A percentile compares a stretch with the other conserved stretches of the same genome.
phyloP scores from a whole-genome alignment of 345 rosid species.

The Rhodamnia argentea region DNA sequence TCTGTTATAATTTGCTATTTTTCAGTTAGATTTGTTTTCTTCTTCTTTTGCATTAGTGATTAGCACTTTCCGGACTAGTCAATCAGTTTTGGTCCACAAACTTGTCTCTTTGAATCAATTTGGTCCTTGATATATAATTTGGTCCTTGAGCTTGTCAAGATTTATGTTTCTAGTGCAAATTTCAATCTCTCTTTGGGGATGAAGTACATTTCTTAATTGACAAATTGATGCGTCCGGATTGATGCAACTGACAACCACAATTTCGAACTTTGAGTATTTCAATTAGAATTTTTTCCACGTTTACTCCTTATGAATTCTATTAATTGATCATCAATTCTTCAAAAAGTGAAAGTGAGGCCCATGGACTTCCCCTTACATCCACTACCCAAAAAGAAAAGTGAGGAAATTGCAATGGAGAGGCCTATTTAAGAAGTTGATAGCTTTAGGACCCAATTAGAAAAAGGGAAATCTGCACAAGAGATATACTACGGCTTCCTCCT shows the following conservation, averaged over 20 bases:
- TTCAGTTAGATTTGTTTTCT: background rate
- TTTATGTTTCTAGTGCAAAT: background rate
- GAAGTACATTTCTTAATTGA: background rate
- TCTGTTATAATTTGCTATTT: background rate
- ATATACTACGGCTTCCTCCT: background rate
- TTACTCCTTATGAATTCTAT: background rate
- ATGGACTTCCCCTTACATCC: background rate
- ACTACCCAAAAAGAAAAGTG: background rate
- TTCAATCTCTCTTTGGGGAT: background rate
- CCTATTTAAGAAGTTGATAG: background rate
- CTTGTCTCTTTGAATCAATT: background rate
- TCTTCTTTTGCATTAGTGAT: background rate
- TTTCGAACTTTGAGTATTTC: background rate
- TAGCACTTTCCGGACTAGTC: background rate
- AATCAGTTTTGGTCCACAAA: background rate
- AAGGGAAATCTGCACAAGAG: background rate
- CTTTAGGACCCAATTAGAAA: background rate
- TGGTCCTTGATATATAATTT: background rate
- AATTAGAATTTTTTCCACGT: background rate
- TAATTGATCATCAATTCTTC: background rate
- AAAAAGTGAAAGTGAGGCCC: background rate
- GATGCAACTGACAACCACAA: background rate
- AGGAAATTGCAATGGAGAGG: background rate
- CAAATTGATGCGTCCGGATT: background rate
- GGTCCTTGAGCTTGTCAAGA: background rate